A percentile compares a stretch with the other conserved stretches of the same genome.
These are phyloP conservation scores for Lactarius pseudohatsudake DNA, from an alignment of 768 basidiomycete species.

Conservation along the genomic window DNA sequence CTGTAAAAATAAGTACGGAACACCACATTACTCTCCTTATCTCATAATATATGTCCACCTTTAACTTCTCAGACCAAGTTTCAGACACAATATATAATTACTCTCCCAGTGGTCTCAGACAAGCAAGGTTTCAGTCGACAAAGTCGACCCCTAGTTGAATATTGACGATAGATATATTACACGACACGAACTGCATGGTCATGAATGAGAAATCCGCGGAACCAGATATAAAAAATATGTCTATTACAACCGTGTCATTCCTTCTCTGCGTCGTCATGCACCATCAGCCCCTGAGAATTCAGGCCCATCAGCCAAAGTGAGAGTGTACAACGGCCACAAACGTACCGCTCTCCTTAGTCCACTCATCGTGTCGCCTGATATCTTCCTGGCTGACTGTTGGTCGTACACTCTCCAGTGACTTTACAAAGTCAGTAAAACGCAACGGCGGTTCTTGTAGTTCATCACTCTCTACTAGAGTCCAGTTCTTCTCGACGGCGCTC, in stretches of 20 bases:
- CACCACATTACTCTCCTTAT: too few species aligned
- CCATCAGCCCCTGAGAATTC: constrained; percentile 23
- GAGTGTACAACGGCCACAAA: background rate
- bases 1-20: too few species aligned
- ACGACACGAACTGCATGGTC: constrained; percentile 18
- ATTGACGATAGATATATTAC: constrained; percentile 18
- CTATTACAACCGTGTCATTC: constrained; percentile 8
- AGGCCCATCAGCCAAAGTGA: constrained; percentile 8
- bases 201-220: constrained; percentile 10
- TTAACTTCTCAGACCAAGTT: too few species aligned
- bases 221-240: constrained; percentile 16
- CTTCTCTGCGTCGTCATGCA: constrained; percentile 16
- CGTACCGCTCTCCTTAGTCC: constrained; percentile 83
- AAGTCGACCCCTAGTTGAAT: background rate
- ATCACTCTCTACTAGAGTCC: constrained; percentile 85
- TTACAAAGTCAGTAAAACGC: constrained; percentile 75
- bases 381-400: constrained; percentile 90
- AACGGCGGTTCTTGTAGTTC: constrained; percentile 89
- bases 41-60: too few species aligned
- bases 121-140: too few species aligned
- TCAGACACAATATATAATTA: too few species aligned
- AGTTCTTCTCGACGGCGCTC: constrained; percentile 80
- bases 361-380: constrained; percentile 78
- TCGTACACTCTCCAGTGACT: constrained; percentile 70
- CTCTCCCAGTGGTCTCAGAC: too few species aligned